Evolutionary conservation across 768 basidiomycete genomes (phyloP), one percentile per base, ranked within the genome.

Genomic region (Russula lepida): DNA sequence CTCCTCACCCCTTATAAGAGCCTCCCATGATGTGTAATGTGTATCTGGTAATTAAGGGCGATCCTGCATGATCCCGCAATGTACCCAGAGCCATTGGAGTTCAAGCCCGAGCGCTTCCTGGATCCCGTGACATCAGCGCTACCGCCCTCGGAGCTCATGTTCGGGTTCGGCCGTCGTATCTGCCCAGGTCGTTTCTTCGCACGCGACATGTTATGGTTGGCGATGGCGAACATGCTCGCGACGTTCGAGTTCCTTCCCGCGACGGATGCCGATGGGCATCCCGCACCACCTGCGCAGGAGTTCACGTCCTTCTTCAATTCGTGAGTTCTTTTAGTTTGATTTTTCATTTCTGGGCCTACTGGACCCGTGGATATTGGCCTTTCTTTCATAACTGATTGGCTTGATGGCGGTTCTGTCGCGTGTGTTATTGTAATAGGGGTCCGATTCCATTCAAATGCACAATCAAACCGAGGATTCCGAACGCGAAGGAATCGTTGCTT

Each of bases 181-280:
- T 62, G 60, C 19, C 60, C 60, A 5, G 64, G 64, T 35, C 54
- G 46, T 13, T n/a, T n/a, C 33, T 48, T 57, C 35, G 60, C 64
- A 19, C 48, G 28, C 23, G 32, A 51, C n/a, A 15, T 44, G 13
- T 4, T 47, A 35, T 62, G 56, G 61, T 30, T 54, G 37, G 37
- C 46, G 39, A 56, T 64, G 12, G 64, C 46, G 19, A 48, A 13
- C 43, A 56, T 62, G 60, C 52, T 58, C 35, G 55, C 60, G 6
- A n/a, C 39, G 1, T 64, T 53, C 51, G 63, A 64, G 13, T 55
- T 64, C 21, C 53, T 54, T 19, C 52, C 59, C 6, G 60, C 35
- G 25, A 55, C 50, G 23, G 59, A 61, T 21, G 55, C 50, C 3
- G 55, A 48, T 13, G 52, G 50, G 11, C 46, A n/a, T 30, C 59